phyloP scores from a whole-genome alignment of 2,329 filamentous ascomycete species.

The Hymenotorrendiella dingleyae region DNA sequence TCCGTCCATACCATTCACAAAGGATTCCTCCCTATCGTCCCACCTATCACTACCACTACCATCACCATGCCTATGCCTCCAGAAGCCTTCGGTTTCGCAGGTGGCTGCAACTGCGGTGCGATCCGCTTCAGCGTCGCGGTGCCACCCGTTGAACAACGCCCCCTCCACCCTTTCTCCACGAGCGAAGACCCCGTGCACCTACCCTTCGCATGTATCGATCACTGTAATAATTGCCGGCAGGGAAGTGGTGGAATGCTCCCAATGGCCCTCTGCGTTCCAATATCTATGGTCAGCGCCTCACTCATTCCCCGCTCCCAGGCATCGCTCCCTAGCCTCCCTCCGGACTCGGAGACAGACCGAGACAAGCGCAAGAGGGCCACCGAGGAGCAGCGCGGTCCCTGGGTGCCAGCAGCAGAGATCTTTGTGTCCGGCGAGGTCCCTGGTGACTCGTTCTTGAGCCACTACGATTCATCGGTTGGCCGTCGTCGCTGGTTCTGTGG shows the following conservation, averaged over 20 bases:
- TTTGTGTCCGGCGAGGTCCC: not conserved
- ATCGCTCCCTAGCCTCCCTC: not conserved
- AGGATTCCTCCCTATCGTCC: no score
- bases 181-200: not conserved
- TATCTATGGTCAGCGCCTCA: not conserved
- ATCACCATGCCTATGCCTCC: slow-evolving; percentile 5
- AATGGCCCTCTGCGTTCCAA: not conserved
- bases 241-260: not conserved
- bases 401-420: not conserved
- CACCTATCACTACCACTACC: no score
- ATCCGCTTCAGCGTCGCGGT: slow-evolving; percentile 2
- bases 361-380: no score
- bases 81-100: not conserved
- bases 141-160: not conserved
- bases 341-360: not conserved
- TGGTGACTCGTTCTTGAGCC: not conserved
- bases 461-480: not conserved
- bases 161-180: not conserved
- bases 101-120: slow-evolving; percentile 3
- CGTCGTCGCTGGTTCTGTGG: not conserved
- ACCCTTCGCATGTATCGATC: not conserved
- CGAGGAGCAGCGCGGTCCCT: not conserved
- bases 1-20: no score
- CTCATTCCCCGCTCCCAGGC: not conserved
- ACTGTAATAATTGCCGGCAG: slow-evolving; percentile 3